Evolutionary conservation across 2,329 filamentous ascomycete species (phyloP), one percentile per base, ranked within the genome.

Genomic region (Penicillium sumatraense): DNA sequence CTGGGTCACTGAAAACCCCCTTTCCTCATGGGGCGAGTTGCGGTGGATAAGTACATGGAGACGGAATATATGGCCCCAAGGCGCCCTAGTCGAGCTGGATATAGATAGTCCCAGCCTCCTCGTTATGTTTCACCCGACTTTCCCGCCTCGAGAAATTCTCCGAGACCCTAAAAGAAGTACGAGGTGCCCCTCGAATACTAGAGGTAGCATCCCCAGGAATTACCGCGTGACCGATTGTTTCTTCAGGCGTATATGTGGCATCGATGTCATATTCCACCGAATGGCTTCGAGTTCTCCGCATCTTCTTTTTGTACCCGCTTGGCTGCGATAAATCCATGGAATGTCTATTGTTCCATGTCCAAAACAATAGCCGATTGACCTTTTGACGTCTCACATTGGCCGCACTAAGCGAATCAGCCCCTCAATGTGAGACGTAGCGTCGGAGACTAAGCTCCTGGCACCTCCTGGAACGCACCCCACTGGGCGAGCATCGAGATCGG

Each of bases 381-480:
- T 40, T 26, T 27, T 40, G 33, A 38, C 38, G 50, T 57, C 46
- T 57, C 57, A 58, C 40, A 49, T 49, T 55, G 45, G 29, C 11
- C 20, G 42, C 46, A 31, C 49, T 44, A 51, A 52, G 49, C 35
- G 41, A 48, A 26, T 24, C 14, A 31, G 40, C 44, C 49, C 49
- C 53, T 62, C 54, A 60, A 65, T 49, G 14, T 66, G 63, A 66
- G 63, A 66, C 63, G 62, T 65, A 64, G 63, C 62, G 61, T 61
- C 53, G 54, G 60, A 56, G 56, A 57, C 63, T 59, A 60, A 59
- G 42, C 42, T 46, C 42, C 42, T 46, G 42, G 42, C 42, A 46
- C 42, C 46, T 46, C 55, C 53, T 54, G 56, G 57, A 56, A 54
- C 41, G 13, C 20, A 27, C 57, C 52, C 61, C 62, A 62, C 60